A percentile compares a stretch with the other conserved stretches of the same genome.
Evolutionary conservation across 768 basidiomycete species (phyloP).

Genomic region (Dacryopinax primogenitus): DNA sequence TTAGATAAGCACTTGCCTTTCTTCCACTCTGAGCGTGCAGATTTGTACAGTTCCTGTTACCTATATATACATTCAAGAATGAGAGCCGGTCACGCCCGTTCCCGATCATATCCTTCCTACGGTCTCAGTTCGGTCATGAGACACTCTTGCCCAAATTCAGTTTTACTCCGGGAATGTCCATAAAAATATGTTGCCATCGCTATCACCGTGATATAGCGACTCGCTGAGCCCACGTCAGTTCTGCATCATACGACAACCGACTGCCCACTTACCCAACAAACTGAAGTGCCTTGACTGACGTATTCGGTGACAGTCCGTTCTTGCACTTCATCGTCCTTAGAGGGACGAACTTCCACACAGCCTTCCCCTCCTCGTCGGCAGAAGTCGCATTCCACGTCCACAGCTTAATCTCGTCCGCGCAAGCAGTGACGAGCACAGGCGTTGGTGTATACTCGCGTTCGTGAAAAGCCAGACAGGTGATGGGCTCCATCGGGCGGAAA

Average conservation of each 20-base stretch:
- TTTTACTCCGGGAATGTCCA: conserved; percentile 45
- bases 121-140: too few species aligned
- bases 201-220: conserved; percentile 50
- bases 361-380: conserved; percentile 39
- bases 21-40: neutral
- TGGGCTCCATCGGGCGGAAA: conserved; percentile 40
- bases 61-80: neutral
- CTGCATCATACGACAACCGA: conserved; percentile 17
- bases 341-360: conserved; percentile 62
- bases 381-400: conserved; percentile 73
- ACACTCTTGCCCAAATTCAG: neutral
- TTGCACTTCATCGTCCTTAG: conserved; percentile 54
- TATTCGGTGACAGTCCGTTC: conserved; percentile 33
- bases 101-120: too few species aligned
- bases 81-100: too few species aligned
- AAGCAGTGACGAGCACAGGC: conserved; percentile 70
- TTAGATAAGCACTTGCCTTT: neutral
- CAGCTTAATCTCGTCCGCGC: conserved; percentile 59
- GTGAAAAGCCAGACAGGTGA: conserved; percentile 73
- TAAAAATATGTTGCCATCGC: conserved; percentile 43
- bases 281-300: conserved; percentile 57
- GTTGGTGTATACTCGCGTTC: conserved; percentile 73
- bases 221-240: conserved; percentile 31
- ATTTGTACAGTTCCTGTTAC: neutral
- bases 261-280: conserved; percentile 53